phyloP scores from a whole-genome alignment of 331 rosid genomes.

The Quercus phellos region DNA sequence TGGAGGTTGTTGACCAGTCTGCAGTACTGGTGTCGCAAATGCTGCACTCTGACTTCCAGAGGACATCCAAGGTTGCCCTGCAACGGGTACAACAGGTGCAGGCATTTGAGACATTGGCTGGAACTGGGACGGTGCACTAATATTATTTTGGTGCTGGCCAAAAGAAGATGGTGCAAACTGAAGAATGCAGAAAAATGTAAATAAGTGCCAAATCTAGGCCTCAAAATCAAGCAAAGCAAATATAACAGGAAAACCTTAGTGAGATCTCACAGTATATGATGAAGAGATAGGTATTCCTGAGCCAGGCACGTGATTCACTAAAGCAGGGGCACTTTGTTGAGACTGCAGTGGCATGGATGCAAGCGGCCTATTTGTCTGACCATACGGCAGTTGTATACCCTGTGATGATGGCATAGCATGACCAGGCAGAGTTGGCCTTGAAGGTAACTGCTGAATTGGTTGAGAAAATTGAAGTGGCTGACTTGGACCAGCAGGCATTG shows the following conservation, averaged over 20 bases:
- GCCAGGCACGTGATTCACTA: constrained; percentile 70
- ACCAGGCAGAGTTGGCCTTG: constrained; percentile 68
- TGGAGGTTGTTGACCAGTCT: constrained; percentile 54
- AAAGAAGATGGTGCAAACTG: constrained; percentile 59
- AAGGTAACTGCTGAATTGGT: constrained; percentile 70
- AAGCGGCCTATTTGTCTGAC: constrained; percentile 69
- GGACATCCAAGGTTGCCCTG: constrained; percentile 70
- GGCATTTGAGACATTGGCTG: constrained; percentile 70
- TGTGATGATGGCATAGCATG: constrained; percentile 60
- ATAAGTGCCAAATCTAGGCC: neutral
- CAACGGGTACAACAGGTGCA: constrained; percentile 44
- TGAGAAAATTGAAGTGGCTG: constrained; percentile 81
- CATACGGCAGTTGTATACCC: constrained; percentile 56
- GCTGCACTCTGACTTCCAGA: constrained; percentile 60
- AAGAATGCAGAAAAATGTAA: constrained; percentile 21
- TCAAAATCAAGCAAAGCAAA: constrained; percentile 9
- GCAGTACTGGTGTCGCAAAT: constrained; percentile 45
- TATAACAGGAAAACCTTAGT: neutral
- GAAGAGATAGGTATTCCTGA: constrained; percentile 63
- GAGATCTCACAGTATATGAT: constrained; percentile 60
- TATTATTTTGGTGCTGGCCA: constrained; percentile 67
- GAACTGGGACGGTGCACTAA: constrained; percentile 48
- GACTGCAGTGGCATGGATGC: constrained; percentile 58
- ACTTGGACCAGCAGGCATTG: constrained; percentile 58
- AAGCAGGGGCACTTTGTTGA: constrained; percentile 71